These are phyloP conservation scores for Metschnikowia cerradonensis DNA, from an alignment of 805 yeast species.

Conservation along the genomic window DNA sequence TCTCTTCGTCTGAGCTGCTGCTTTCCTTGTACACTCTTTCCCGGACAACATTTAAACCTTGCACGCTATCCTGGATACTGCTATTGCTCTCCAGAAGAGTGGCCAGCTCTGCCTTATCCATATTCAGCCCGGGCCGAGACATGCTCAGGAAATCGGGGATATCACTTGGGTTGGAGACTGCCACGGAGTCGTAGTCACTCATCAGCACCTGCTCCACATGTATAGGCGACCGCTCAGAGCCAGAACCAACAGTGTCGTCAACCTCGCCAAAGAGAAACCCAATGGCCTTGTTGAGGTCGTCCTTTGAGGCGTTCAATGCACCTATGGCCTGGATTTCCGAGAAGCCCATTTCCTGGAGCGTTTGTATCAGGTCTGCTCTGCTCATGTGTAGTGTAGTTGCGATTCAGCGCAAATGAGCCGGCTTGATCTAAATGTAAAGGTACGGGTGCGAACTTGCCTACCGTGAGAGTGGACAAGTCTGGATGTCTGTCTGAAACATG, in stretches of 20 bases:
- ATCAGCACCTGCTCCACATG: slow-evolving; percentile 3
- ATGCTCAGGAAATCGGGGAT: slow-evolving; percentile 25
- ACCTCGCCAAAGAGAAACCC: slow-evolving; percentile 19
- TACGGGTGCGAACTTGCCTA: background rate
- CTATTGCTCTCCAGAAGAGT: slow-evolving; percentile 6
- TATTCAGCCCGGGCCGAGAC: slow-evolving; percentile 1
- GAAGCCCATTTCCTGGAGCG: slow-evolving; percentile 21
- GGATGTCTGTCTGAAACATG: background rate
- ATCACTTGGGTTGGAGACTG: slow-evolving; percentile 27
- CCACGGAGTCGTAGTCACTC: slow-evolving; percentile 20
- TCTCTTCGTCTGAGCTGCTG: slow-evolving; percentile 4
- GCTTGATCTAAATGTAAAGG: background rate
- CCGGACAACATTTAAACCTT: background rate
- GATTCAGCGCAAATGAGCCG: background rate
- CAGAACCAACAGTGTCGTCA: slow-evolving; percentile 9
- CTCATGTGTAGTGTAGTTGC: slow-evolving; percentile 9
- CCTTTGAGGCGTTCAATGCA: slow-evolving; percentile 15
- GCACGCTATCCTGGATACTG: slow-evolving; percentile 4
- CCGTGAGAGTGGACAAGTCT: background rate
- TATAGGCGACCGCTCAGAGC: slow-evolving; percentile 10
- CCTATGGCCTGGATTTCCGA: slow-evolving; percentile 14
- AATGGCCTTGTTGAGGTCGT: slow-evolving; percentile 18
- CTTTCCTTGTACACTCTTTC: slow-evolving; percentile 5
- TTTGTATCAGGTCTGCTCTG: slow-evolving; percentile 8
- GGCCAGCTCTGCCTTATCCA: slow-evolving; percentile 6